Base-by-base conservation (phyloP, 2,329 filamentous ascomycete genomes). In the Fusarium brevicatenulatum region DNA sequence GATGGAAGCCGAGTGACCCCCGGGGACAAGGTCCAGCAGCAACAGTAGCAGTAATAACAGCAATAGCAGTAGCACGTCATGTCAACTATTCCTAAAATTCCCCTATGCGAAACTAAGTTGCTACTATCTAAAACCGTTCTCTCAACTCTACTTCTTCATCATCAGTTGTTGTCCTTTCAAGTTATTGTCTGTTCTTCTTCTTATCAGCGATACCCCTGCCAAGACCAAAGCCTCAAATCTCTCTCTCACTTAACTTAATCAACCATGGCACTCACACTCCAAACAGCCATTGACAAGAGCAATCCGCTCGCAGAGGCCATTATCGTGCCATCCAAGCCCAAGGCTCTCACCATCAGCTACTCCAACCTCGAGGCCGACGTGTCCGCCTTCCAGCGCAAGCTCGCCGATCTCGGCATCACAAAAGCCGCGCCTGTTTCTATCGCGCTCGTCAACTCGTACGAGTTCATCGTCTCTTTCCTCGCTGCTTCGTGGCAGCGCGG, bases 391-490 rank as follows among this genome's bases (percentile, higher is more conserved):
- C 94, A 96, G 84, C 85, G 86, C 79, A 93, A 94, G 83, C 90
- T 97, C 71, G 93, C 94, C 30, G 87, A 87, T 53, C 86, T 95
- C 63, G 94, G 94, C 72, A 90, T 97, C 71, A 86, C 87, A 63
- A 87, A 88, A 47, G 87, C 88, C 73, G 89, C 91, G 19, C 91
- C 93, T 52, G 93, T 97, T 58, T 96, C 93, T 53, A 95, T 97
- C 80, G 92, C 94, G 34, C 88, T 95, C 23, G 89, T 92, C 66
- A 97, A 97, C 85, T 94, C 92, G 59, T 95, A 94, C 82, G 93
- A 95, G 81, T 96, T 97, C 83, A 93, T 97, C 79, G 91, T 96
- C 63, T 91, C 93, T 5, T 97, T 97, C 83, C 88, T 97, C 49
- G 94, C 93, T n/a, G 88, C 91, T 23, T 90, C 93, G n/a, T 94